Conservation (phyloP, 164 flowering plant genomes). For the Santalum album region DNA sequence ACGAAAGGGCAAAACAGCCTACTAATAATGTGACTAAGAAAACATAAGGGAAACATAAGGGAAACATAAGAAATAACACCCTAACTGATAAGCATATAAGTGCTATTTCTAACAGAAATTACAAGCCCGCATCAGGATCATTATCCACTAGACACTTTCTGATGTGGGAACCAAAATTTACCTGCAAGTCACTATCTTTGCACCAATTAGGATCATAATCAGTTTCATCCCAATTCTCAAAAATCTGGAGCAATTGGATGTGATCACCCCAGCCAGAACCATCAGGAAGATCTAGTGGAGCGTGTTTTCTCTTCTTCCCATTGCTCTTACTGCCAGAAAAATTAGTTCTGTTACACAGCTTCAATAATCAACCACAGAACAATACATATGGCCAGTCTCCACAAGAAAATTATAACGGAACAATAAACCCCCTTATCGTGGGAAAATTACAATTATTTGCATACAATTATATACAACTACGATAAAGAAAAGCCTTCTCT, state of each 20-base stretch:
- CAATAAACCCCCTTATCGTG: too few species aligned
- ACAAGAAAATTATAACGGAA: too few species aligned
- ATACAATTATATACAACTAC: neutral
- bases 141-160: neutral
- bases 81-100: too few species aligned
- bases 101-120: too few species aligned
- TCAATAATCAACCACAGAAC: too few species aligned
- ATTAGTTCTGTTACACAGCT: neutral
- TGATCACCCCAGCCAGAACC: conserved; percentile 98
- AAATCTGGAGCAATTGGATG: conserved; percentile 87
- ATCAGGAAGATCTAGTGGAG: conserved; percentile 58
- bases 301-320: conserved; percentile 80
- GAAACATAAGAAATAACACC: too few species aligned
- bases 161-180: conserved; percentile 14
- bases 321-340: conserved; percentile 33
- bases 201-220: conserved; percentile 73
- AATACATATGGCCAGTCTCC: too few species aligned
- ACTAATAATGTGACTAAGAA: too few species aligned
- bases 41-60: too few species aligned
- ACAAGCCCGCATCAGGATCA: too few species aligned
- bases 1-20: too few species aligned
- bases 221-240: conserved; percentile 60
- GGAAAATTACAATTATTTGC: too few species aligned
- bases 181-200: conserved; percentile 74
- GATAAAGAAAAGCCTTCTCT: neutral